These are phyloP conservation scores for Cladobotryum mycophilum DNA, from an alignment of 2,329 filamentous ascomycete species.

Conservation along the genomic window DNA sequence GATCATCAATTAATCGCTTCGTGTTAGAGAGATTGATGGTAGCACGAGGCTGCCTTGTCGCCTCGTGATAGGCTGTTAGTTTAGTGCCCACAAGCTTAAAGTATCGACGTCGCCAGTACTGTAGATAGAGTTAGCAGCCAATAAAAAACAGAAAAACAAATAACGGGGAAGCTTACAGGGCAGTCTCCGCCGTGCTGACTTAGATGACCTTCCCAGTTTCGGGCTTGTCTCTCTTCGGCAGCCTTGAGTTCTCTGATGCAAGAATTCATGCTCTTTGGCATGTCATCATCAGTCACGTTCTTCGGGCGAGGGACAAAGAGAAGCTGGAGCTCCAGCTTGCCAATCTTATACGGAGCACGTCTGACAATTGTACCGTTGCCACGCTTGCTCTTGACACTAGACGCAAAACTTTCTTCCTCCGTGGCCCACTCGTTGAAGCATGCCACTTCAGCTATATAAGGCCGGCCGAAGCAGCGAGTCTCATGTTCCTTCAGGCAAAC, in stretches of 20 bases:
- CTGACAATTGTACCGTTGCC: constrained; percentile 64
- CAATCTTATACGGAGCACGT: constrained; percentile 91
- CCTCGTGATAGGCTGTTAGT: constrained; percentile 92
- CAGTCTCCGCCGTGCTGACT: constrained; percentile 98
- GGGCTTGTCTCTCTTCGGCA: constrained; percentile 71
- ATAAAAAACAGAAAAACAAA: not conserved
- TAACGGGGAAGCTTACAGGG: constrained; percentile 60
- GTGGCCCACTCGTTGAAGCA: constrained; percentile 99
- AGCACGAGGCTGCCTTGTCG: constrained; percentile 87
- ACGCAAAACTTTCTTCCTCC: constrained; percentile 71
- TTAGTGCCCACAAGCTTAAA: constrained; percentile 91
- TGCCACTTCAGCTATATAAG: constrained; percentile 79
- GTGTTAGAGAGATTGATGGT: constrained; percentile 96
- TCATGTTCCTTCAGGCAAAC: constrained; percentile 93
- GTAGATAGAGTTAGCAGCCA: constrained; percentile 6
- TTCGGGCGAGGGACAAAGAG: constrained; percentile 92
- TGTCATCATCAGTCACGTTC: constrained; percentile 81
- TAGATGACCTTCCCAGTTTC: constrained; percentile 79
- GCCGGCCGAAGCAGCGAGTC: constrained; percentile 77
- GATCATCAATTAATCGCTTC: constrained; percentile 88
- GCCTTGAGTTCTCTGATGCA: constrained; percentile 91
- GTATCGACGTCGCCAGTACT: constrained; percentile 98
- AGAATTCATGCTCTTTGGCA: constrained; percentile 99
- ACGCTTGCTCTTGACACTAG: constrained; percentile 92
- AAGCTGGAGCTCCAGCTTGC: constrained; percentile 88